A percentile compares a stretch with the other conserved stretches of the same genome.
phyloP scores from a whole-genome alignment of 768 basidiomycete genomes.

The Pleurotus platypus region DNA sequence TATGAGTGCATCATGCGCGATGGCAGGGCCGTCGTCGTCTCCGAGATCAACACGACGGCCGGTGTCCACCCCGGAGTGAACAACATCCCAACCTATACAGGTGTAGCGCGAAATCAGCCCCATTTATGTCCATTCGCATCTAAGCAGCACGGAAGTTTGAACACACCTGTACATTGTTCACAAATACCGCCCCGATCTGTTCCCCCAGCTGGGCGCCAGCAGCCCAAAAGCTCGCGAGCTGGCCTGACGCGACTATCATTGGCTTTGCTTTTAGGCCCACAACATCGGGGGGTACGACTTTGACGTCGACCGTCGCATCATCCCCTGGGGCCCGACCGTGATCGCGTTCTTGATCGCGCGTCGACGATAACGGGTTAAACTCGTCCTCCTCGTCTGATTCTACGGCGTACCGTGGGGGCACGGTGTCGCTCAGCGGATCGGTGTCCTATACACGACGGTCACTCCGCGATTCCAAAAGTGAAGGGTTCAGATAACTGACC shows the following conservation, averaged over 20 bases:
- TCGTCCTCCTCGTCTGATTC: constrained; percentile 74
- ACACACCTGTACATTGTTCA: constrained; percentile 44
- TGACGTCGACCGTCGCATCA: constrained; percentile 20
- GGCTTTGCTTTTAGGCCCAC: constrained; percentile 6
- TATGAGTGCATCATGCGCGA: constrained; percentile 48
- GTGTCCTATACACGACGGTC: constrained; percentile 31
- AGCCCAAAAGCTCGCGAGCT: constrained; percentile 47
- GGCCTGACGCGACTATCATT: constrained; percentile 45
- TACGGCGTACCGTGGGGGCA: constrained; percentile 56
- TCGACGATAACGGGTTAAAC: constrained; percentile 35
- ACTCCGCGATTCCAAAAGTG: no score
- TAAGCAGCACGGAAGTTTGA: no score
- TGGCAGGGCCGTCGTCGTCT: constrained; percentile 45
- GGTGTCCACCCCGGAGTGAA: constrained; percentile 49
- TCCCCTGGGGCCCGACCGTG: constrained; percentile 10
- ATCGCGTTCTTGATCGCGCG: constrained; percentile 10
- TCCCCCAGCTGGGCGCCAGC: constrained; percentile 48
- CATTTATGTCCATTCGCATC: no score
- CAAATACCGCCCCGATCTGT: constrained; percentile 41
- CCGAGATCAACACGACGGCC: constrained; percentile 48
- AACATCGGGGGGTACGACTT: constrained; percentile 33
- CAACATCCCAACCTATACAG: constrained; percentile 42
- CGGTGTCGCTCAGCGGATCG: constrained; percentile 53
- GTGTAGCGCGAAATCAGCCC: background rate
- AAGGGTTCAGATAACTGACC: no score